Evolutionary conservation across 2,329 filamentous ascomycete species (phyloP).

Genomic region (Nemania sp.): DNA sequence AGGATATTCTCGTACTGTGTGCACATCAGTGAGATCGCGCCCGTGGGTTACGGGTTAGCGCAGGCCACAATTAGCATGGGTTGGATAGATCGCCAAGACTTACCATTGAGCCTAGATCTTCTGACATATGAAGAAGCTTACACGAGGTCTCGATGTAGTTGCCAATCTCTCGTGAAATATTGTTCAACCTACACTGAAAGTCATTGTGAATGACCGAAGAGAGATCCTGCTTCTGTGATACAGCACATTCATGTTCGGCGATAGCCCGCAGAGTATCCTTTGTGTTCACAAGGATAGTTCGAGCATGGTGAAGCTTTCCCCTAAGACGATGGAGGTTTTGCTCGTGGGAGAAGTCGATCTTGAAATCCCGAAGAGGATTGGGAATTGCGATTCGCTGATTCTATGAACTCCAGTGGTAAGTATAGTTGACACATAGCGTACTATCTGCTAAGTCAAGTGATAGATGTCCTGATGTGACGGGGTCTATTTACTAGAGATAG

Average conservation of each 20-base stretch:
- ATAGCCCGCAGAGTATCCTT: not conserved
- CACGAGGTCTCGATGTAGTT: conserved; percentile 12
- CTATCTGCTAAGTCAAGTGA: too few relatives aligned
- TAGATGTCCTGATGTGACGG: too few relatives aligned
- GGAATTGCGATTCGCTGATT: conserved; percentile 12
- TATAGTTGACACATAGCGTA: too few relatives aligned
- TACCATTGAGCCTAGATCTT: conserved; percentile 17
- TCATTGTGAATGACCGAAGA: not conserved
- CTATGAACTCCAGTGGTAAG: too few relatives aligned
- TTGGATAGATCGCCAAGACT: too few relatives aligned
- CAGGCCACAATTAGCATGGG: too few relatives aligned
- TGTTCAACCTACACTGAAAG: conserved; percentile 2
- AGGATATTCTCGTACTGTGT: conserved; percentile 16
- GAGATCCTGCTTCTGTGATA: not conserved
- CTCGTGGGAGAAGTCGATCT: conserved; percentile 8
- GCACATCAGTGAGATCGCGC: not conserved
- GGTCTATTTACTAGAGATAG: not conserved
- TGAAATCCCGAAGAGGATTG: conserved; percentile 11
- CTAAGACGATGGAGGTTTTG: conserved; percentile 13
- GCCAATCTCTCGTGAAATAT: conserved; percentile 8
- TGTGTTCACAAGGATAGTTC: conserved; percentile 6
- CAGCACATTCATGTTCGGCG: not conserved
- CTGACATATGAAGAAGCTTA: conserved; percentile 9
- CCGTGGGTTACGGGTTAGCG: not conserved
- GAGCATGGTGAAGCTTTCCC: conserved; percentile 9